Percentiles rank a stretch among this genome's conserved stretches.
phyloP scores from a whole-genome alignment of 106 monocot genomes.

The Triglochin maritima region DNA sequence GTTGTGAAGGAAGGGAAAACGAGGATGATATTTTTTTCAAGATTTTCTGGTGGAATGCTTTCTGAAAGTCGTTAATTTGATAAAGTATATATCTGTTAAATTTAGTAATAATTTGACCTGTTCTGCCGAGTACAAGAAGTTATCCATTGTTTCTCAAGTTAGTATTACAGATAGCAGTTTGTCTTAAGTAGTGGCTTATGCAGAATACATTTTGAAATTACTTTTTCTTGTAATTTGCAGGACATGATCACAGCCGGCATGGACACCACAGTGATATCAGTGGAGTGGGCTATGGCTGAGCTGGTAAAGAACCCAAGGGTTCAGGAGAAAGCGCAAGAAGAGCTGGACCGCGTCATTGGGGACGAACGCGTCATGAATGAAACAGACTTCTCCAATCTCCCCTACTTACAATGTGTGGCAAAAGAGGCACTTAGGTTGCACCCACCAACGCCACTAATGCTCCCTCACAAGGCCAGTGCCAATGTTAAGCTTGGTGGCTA shows the following conservation, averaged over 20 bases:
- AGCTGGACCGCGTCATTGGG: conserved; percentile 71
- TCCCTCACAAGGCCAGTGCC: conserved; percentile 64
- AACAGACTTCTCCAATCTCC: conserved; percentile 62
- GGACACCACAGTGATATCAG: conserved; percentile 85
- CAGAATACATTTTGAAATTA: background rate
- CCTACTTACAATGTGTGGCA: conserved; percentile 63
- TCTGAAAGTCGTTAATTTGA: no score
- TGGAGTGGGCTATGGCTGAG: conserved; percentile 96
- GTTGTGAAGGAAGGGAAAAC: no score
- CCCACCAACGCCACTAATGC: conserved; percentile 92
- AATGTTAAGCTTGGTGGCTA: conserved; percentile 63
- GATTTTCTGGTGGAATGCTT: no score
- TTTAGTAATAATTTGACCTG: no score
- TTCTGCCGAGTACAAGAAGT: no score
- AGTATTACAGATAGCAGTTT: no score
- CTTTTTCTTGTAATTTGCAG: conserved; percentile 22
- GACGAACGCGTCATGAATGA: conserved; percentile 52
- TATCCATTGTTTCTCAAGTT: no score
- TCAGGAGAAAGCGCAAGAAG: conserved; percentile 61
- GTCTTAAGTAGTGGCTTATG: no score
- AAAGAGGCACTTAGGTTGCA: conserved; percentile 92
- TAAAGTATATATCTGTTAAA: no score
- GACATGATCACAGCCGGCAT: conserved; percentile 96
- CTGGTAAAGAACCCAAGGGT: conserved; percentile 63
- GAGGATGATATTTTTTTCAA: no score